Evolutionary conservation across 2,329 filamentous ascomycete species (phyloP), one percentile per base, ranked within the genome.

Genomic region (Dactylonectria macrodidyma): DNA sequence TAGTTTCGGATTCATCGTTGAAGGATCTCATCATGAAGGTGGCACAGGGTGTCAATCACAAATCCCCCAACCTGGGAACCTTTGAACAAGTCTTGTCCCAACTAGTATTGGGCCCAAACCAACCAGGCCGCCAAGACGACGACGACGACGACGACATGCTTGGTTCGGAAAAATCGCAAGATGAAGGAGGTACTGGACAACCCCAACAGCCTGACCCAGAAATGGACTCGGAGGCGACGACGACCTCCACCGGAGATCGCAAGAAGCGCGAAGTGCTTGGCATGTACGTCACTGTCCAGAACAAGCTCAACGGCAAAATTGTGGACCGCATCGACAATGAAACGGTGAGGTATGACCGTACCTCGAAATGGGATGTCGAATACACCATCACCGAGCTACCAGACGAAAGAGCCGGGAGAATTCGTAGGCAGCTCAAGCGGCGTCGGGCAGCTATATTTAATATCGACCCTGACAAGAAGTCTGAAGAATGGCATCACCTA

Each of bases 241-340:
- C 52, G 2, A 9, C n/a, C 8, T 16, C 12, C 22, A 26, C 51
- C 4, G 14, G 51, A 16, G 8, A 50, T 22, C 19, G 52, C 10
- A 54, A 66, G 30, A 50, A 36, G 1, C 33, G 11, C n/a, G 59
- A 70, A 52, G 4, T 77, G 3, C 82, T 94, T 30, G 93, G 89
- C 46, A 89, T 96, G 86, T 90, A 90, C 14, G 83, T 98, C 62
- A 91, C 89, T 0, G 84, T 94, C 57, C 89, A 89, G 71, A 96
- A 93, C 83, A 89, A 88, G 70, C 87, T 97, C 61, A 92, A 96
- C 75, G 91, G 88, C 19, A 61, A 83, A 12, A 87, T 88, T 61
- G 88, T 94, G 1, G 77, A 83, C 0, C 90, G 94, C 3, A 93
- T 94, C 0, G 71, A 81, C 14, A 10, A 36, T 4, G 11, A 41